A percentile compares a stretch with the other conserved stretches of the same genome.
phyloP scores from a whole-genome alignment of 2,329 filamentous ascomycete species.

The Fonsecaea erecta region DNA sequence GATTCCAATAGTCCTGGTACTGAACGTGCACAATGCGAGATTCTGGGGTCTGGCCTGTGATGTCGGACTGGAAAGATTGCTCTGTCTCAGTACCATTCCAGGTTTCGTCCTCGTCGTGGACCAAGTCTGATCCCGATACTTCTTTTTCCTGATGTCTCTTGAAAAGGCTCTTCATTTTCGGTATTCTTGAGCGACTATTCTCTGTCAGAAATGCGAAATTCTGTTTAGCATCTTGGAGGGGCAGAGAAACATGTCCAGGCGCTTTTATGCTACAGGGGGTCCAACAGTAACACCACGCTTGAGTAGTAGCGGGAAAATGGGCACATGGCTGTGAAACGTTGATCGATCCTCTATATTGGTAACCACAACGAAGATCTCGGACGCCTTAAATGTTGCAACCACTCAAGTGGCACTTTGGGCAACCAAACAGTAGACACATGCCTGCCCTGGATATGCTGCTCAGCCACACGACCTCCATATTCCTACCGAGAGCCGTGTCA shows the following conservation, averaged over 20 bases:
- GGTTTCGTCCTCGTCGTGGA: background rate
- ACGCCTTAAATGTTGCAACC: background rate
- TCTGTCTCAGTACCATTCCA: background rate
- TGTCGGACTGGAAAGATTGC: background rate
- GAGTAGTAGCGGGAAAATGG: background rate
- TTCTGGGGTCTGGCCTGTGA: background rate
- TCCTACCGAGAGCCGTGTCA: background rate
- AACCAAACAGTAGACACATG: too few relatives aligned
- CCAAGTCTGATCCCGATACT: background rate
- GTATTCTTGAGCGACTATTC: background rate
- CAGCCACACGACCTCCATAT: background rate
- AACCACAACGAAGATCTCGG: background rate
- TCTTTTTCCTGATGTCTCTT: background rate
- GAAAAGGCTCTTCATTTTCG: background rate
- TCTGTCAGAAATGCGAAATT: background rate
- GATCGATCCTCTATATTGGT: background rate
- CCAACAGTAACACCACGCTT: background rate
- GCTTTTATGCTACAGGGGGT: background rate
- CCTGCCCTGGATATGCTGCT: too few relatives aligned
- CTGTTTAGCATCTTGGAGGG: background rate
- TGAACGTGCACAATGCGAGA: slow-evolving; percentile 2
- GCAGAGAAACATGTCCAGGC: background rate
- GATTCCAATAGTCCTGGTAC: slow-evolving; percentile 12
- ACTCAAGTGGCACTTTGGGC: background rate
- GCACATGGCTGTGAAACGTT: background rate